Percentiles rank a stretch among this genome's conserved stretches.
Conservation (phyloP, 192 early-diverging fungal species). For the Backusella circina region DNA sequence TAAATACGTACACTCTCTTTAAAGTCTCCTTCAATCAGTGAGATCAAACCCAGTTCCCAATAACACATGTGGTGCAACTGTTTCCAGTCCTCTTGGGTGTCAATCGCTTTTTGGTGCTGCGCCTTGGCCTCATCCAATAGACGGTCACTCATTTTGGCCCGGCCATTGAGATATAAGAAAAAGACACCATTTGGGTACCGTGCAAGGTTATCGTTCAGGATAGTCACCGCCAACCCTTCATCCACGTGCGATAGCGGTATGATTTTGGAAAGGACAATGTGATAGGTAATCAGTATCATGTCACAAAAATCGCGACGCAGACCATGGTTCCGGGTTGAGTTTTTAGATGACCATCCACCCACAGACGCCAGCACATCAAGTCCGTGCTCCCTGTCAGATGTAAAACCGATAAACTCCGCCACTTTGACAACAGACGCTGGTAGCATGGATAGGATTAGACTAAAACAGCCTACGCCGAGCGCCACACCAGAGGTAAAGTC, state of each 20-base stretch:
- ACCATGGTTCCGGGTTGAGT: conserved; percentile 36
- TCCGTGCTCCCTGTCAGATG: conserved; percentile 71
- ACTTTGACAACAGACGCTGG: conserved; percentile 70
- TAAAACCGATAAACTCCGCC: conserved; percentile 86
- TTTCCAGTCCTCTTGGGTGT: conserved; percentile 63
- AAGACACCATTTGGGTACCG: conserved; percentile 65
- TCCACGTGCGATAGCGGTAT: conserved; percentile 71
- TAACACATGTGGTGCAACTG: conserved; percentile 78
- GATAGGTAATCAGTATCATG: conserved; percentile 68
- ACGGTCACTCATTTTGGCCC: conserved; percentile 53
- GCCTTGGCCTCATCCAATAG: conserved; percentile 56
- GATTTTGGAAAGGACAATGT: conserved; percentile 69
- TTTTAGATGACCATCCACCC: conserved; percentile 34
- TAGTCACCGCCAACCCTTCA: conserved; percentile 53
- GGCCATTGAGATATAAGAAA: conserved; percentile 66
- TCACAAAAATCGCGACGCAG: conserved; percentile 77
- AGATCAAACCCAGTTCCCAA: conserved; percentile 75
- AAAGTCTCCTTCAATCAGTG: conserved; percentile 61
- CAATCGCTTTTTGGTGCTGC: conserved; percentile 54
- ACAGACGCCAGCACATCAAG: conserved; percentile 66
- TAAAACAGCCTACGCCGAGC: conserved; percentile 75
- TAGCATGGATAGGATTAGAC: conserved; percentile 74
- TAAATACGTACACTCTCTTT: conserved; percentile 55
- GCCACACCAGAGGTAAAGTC: conserved; percentile 73
- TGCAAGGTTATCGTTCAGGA: conserved; percentile 50